Evolutionary conservation across 1,139 yeast genomes (phyloP).

Genomic region (Taiozyma sp.): DNA sequence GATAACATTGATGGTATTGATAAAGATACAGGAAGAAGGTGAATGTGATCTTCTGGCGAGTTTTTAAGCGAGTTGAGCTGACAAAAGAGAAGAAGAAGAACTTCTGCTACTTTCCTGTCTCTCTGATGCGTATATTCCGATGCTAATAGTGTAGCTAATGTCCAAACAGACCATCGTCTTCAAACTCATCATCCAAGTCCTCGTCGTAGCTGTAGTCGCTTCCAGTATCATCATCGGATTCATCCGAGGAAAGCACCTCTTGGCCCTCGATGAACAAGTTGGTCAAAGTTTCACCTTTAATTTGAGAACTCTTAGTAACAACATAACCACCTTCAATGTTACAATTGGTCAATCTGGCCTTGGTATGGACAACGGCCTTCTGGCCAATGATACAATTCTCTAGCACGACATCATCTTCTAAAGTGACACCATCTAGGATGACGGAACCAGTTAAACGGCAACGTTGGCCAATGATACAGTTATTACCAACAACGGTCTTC

Average conservation of each 20-base stretch:
- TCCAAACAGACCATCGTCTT: constrained; percentile 40
- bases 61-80: too few relatives aligned
- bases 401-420: constrained; percentile 72
- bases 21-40: neutral
- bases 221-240: constrained; percentile 29
- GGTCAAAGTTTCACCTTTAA: constrained; percentile 81
- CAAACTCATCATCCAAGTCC: constrained; percentile 29
- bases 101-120: neutral
- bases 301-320: constrained; percentile 53
- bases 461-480: constrained; percentile 74
- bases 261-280: constrained; percentile 53
- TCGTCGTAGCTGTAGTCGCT: constrained; percentile 30
- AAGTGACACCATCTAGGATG: constrained; percentile 58
- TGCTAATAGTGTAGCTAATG: constrained; percentile 25
- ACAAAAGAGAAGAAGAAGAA: neutral
- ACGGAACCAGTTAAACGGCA: constrained; percentile 88
- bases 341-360: constrained; percentile 65
- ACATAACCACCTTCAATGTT: constrained; percentile 76
- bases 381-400: constrained; percentile 89
- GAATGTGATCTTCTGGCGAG: too few relatives aligned
- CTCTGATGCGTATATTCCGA: neutral
- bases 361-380: constrained; percentile 52
- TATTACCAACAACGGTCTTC: constrained; percentile 72
- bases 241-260: constrained; percentile 32
- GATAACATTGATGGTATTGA: too few relatives aligned